Conservation (phyloP, 1,284 basidiomycete genomes). For the Microbotryum saponariae region DNA sequence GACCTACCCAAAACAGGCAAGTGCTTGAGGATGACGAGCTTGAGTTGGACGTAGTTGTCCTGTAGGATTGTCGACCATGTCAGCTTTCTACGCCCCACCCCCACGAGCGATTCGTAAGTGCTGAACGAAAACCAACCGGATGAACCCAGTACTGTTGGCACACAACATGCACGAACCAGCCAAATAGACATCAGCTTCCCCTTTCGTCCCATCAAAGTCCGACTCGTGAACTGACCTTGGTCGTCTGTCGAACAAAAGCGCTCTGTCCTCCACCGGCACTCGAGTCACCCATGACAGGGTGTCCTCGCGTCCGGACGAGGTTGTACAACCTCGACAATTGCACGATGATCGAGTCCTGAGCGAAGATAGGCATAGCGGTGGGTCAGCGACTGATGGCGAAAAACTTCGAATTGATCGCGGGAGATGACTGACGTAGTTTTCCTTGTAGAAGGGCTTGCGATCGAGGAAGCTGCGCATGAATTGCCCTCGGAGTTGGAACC, state of each 20-base stretch:
- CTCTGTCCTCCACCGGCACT: slow-evolving; percentile 91
- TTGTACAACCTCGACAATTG: slow-evolving; percentile 95
- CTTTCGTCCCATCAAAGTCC: no score
- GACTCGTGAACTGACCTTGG: slow-evolving; percentile 49
- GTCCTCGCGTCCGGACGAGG: slow-evolving; percentile 87
- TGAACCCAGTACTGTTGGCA: slow-evolving; percentile 68
- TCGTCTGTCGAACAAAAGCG: slow-evolving; percentile 94
- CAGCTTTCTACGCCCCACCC: not conserved
- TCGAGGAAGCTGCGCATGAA: slow-evolving; percentile 86
- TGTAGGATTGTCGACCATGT: slow-evolving; percentile 62
- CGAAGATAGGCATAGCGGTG: no score
- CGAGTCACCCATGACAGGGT: slow-evolving; percentile 87
- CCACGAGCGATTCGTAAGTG: no score
- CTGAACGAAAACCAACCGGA: slow-evolving; percentile 12
- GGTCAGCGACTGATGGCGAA: not conserved
- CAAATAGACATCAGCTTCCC: no score
- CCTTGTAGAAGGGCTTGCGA: slow-evolving; percentile 90
- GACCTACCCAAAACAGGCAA: slow-evolving; percentile 76
- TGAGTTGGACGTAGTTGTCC: slow-evolving; percentile 88
- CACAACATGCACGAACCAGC: no score
- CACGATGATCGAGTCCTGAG: slow-evolving; percentile 76
- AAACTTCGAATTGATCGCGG: not conserved
- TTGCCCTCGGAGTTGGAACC: slow-evolving; percentile 51
- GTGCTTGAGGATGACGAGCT: slow-evolving; percentile 86
- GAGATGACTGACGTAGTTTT: slow-evolving; percentile 38